These are phyloP conservation scores for Parathielavia appendiculata DNA, from an alignment of 495 filamentous ascomycete genomes.

Conservation along the genomic window DNA sequence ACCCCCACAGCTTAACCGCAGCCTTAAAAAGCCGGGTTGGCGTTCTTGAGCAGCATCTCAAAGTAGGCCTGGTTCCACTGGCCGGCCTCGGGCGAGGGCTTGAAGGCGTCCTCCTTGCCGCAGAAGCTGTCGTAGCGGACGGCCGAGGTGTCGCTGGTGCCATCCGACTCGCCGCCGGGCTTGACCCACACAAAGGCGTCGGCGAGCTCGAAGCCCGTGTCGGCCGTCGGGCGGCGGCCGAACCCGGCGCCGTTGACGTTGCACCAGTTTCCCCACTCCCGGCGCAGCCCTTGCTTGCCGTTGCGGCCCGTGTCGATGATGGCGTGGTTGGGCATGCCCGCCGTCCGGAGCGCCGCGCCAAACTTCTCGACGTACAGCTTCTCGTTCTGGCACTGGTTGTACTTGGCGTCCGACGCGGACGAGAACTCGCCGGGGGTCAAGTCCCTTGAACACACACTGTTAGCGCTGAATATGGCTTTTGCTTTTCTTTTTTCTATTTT, in stretches of 20 bases:
- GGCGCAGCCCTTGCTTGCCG: constrained; percentile 61
- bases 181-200: constrained; percentile 84
- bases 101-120: constrained; percentile 53
- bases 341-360: constrained; percentile 52
- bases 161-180: constrained; percentile 78
- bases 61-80: constrained; percentile 78
- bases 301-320: constrained; percentile 67
- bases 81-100: constrained; percentile 75
- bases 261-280: constrained; percentile 71
- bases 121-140: constrained; percentile 69
- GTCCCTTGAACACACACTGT: constrained; percentile 37
- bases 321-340: constrained; percentile 68
- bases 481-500: too few species aligned
- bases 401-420: constrained; percentile 50
- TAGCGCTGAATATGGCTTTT: neutral
- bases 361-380: constrained; percentile 65
- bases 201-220: constrained; percentile 55
- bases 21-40: constrained; percentile 52
- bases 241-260: constrained; percentile 73
- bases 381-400: constrained; percentile 62
- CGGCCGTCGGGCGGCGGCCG: constrained; percentile 60
- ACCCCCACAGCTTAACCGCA: neutral
- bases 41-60: constrained; percentile 62
- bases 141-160: constrained; percentile 59
- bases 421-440: constrained; percentile 61